Percentiles rank a stretch among this genome's conserved stretches.
These are phyloP conservation scores for Sclerotinia sclerotiorum DNA, from an alignment of 2,329 filamentous ascomycete species.

Conservation along the genomic window DNA sequence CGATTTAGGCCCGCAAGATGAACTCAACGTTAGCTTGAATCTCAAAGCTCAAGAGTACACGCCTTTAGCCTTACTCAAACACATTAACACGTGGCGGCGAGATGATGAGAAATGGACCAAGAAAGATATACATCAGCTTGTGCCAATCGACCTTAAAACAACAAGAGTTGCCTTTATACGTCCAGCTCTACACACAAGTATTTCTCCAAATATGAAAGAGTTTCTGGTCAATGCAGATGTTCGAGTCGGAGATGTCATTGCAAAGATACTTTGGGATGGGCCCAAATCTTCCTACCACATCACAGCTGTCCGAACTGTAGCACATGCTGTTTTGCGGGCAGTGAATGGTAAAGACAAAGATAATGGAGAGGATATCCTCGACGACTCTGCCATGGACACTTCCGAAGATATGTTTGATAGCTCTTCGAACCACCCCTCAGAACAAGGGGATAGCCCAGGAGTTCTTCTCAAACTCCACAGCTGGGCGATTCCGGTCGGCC, in stretches of 20 bases:
- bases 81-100: conserved; percentile 5
- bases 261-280: background rate
- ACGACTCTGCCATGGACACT: conserved; percentile 4
- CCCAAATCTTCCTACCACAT: background rate
- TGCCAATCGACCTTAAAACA: background rate
- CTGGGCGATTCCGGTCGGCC: conserved; percentile 4
- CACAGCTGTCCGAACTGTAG: background rate
- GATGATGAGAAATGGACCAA: background rate
- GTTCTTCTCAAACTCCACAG: background rate
- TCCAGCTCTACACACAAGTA: background rate
- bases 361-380: background rate
- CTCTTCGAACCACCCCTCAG: background rate
- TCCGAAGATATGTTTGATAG: background rate
- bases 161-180: background rate
- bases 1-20: background rate
- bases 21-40: background rate
- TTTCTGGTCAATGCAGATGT: conserved; percentile 6
- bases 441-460: too few relatives aligned
- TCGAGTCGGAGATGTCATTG: conserved; percentile 5
- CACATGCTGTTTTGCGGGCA: background rate
- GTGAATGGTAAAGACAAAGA: background rate
- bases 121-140: background rate
- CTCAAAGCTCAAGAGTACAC: background rate
- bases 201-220: background rate
- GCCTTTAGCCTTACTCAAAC: background rate